phyloP scores from a whole-genome alignment of 495 filamentous ascomycete genomes.

The Friedmanniomyces simplex region DNA sequence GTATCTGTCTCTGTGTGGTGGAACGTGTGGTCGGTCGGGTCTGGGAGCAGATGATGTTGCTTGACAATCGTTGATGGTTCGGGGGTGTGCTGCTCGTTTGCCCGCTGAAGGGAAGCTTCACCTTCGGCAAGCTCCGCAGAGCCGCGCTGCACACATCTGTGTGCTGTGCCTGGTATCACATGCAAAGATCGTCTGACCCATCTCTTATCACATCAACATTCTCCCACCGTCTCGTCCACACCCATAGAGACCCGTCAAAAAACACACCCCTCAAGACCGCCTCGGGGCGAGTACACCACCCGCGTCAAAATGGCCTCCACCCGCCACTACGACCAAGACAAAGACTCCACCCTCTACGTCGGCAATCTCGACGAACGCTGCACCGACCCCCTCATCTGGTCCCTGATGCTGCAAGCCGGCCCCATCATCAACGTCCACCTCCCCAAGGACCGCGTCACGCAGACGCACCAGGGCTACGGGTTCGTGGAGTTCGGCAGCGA shows the following conservation, averaged over 20 bases:
- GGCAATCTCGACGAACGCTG: slow-evolving; percentile 97
- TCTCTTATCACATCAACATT: too few species aligned
- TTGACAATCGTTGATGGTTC: neutral
- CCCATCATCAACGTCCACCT: slow-evolving; percentile 96
- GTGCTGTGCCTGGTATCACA: too few species aligned
- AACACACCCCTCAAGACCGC: neutral
- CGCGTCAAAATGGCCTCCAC: slow-evolving; percentile 7
- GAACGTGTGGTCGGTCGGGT: neutral
- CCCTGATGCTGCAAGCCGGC: slow-evolving; percentile 94
- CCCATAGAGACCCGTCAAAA: neutral
- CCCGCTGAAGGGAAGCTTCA: too few species aligned
- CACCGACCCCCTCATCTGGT: slow-evolving; percentile 82
- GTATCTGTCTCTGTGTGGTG: too few species aligned
- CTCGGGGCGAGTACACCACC: neutral
- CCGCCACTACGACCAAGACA: slow-evolving; percentile 65
- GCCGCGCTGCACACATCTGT: too few species aligned
- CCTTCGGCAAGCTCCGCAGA: too few species aligned
- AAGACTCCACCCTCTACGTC: slow-evolving; percentile 96
- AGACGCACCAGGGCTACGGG: slow-evolving; percentile 93
- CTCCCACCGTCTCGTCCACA: too few species aligned
- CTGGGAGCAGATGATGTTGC: neutral
- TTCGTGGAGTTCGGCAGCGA: slow-evolving; percentile 97
- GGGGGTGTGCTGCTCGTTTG: neutral
- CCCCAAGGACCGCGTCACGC: slow-evolving; percentile 93
- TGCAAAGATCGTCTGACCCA: too few species aligned